Conservation (phyloP, 169 alveolate species). For the Eimeria acervulina region DNA sequence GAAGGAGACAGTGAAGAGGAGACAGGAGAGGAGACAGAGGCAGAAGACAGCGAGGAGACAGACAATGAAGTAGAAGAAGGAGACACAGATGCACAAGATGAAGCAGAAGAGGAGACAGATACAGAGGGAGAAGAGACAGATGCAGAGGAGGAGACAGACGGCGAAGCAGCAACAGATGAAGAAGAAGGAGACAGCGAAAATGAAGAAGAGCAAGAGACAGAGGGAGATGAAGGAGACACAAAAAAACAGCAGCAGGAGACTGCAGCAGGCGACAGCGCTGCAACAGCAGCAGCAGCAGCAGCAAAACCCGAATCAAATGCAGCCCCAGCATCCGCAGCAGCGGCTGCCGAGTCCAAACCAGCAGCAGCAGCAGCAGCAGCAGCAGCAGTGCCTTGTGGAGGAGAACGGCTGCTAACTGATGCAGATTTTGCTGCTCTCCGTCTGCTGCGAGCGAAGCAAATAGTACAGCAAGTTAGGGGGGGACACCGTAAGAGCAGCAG, state of each 20-base stretch:
- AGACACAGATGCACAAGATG: conserved; percentile 40
- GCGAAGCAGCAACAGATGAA: background rate
- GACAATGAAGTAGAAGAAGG: background rate
- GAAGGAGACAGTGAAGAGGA: background rate
- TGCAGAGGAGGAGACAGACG: background rate
- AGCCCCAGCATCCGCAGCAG: background rate
- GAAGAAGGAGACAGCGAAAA: background rate
- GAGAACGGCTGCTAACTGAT: conserved; percentile 5
- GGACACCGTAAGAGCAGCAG: background rate
- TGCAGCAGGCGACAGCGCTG: background rate
- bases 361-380: conserved; percentile 29
- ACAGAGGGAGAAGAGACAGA: conserved; percentile 9
- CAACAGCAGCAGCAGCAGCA: conserved; percentile 23
- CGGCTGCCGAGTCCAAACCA: background rate
- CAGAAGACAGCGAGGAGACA: background rate
- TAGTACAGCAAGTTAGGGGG: conserved; percentile 16
- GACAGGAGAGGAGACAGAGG: background rate
- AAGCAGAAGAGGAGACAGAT: background rate
- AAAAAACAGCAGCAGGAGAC: background rate
- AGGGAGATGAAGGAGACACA: background rate
- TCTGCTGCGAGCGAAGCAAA: conserved; percentile 12
- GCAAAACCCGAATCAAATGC: background rate
- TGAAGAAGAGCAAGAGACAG: background rate
- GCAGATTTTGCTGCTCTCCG: conserved; percentile 50
- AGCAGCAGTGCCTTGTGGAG: background rate